Evolutionary conservation across 768 basidiomycete genomes (phyloP), one percentile per base, ranked within the genome.

Genomic region (Hortiboletus campestris): DNA sequence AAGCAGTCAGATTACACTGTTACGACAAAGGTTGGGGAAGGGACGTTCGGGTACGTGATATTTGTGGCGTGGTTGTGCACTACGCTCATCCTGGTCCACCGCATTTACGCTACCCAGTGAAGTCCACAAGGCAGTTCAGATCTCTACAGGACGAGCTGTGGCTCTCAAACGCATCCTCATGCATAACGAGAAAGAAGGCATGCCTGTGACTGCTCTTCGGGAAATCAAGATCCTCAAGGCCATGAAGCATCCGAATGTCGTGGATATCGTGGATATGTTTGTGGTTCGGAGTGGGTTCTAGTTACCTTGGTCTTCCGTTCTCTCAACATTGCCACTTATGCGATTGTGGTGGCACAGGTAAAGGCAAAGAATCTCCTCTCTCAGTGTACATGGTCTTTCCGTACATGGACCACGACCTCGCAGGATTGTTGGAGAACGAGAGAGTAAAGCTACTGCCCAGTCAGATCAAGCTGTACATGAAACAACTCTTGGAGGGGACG

Each of bases 371-470:
- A 44, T 68, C 71, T 13, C 84, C 88, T 25, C 75, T 92, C 51
- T 91, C 91, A 5, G 91, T 98, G 14, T 97, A 91, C 74, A 97
- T 98, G 94, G 96, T 98, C 40, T 99, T 98, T 66, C 97, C 97
- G 0, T 99, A 98, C 74, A 98, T 98, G 97, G 97, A 98, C 65
- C 96, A 99, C 65, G 97, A 99, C 73, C 83, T 99, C 12, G 94
- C 96, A 2, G 97, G 97, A 3, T 72, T 98, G 38, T 75, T 99
- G 56, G 92, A 95, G 72, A 98, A 98, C 67, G 88, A 91, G 56
- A 82, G 89, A 28, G 94, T 94, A 55, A 87, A 88, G 62, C 76
- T 96, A 4, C 82, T 83, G 47, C 84, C 87, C 9, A 88, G 88
- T 62, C 85, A 94, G 58, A 94, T 98, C 74, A 99, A 98, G 75